Conservation (phyloP, 257 asterid species). For the Buddleja alternifolia region DNA sequence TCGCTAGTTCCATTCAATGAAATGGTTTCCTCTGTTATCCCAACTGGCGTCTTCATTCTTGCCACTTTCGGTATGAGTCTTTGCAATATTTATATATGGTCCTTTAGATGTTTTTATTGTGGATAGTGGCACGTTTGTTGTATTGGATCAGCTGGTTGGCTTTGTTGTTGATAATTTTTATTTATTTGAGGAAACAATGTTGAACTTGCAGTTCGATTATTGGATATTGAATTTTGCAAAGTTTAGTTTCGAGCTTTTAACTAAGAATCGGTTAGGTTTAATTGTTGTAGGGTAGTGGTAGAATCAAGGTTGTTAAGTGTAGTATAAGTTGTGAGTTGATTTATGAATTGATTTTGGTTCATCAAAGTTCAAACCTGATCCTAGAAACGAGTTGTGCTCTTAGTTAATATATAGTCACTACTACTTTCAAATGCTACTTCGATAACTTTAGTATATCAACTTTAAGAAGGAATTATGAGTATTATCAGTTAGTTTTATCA, state of each 20-base stretch:
- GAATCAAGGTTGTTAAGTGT: background rate
- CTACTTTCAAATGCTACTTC: background rate
- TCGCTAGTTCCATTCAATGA: constrained; percentile 52
- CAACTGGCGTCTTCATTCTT: constrained; percentile 74
- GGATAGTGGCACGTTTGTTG: constrained; percentile 19
- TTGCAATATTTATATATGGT: background rate
- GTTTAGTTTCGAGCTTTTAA: background rate
- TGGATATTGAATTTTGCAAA: background rate
- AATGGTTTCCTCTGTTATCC: constrained; percentile 57
- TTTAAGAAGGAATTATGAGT: background rate
- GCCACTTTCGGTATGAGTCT: constrained; percentile 72
- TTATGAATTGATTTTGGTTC: constrained; percentile 3
- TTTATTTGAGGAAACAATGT: background rate
- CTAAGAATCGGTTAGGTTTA: constrained; percentile 1
- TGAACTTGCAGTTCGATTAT: background rate
- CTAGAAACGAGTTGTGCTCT: background rate
- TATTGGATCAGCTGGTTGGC: constrained; percentile 15
- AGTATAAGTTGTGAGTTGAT: background rate
- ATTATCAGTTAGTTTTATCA: background rate
- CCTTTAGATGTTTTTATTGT: constrained; percentile 17
- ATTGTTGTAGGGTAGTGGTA: background rate
- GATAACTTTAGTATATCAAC: background rate
- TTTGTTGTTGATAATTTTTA: constrained; percentile 9
- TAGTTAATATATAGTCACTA: background rate
- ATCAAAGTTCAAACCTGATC: background rate